These are phyloP conservation scores for Aspergillaceae sp. DNA, from an alignment of 2,329 filamentous ascomycete species.

Conservation along the genomic window DNA sequence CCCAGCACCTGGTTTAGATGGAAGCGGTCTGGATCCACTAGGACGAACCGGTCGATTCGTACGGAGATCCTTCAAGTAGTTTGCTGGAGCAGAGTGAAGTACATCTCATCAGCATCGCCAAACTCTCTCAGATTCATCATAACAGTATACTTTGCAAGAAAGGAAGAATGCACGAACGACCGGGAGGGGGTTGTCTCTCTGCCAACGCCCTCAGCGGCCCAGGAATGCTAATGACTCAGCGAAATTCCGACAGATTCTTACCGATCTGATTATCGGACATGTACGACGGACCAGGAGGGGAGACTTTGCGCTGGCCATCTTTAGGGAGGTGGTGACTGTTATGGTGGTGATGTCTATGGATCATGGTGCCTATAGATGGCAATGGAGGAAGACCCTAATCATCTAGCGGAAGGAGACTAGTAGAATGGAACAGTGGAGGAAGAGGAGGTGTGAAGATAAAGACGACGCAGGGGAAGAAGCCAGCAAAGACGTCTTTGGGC, in stretches of 20 bases:
- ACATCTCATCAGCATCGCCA: constrained; percentile 7
- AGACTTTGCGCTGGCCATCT: constrained; percentile 35
- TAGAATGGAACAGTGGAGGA: background rate
- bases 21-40: constrained; percentile 52
- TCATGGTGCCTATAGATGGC: constrained; percentile 18
- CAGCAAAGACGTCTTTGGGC: background rate
- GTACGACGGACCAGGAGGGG: constrained; percentile 38
- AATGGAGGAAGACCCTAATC: background rate
- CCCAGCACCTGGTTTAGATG: constrained; percentile 35
- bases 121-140: background rate
- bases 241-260: constrained; percentile 20
- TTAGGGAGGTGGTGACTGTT: constrained; percentile 5
- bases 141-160: background rate
- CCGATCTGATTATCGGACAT: constrained; percentile 41
- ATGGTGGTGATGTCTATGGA: constrained; percentile 29
- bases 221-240: constrained; percentile 11
- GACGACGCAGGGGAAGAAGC: background rate
- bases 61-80: constrained; percentile 53
- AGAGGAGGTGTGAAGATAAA: background rate
- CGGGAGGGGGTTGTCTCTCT: constrained; percentile 7
- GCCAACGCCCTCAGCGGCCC: constrained; percentile 10
- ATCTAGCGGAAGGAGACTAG: background rate
- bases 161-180: constrained; percentile 2
- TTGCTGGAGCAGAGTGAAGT: constrained; percentile 32
- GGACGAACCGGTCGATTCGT: constrained; percentile 49